Base-by-base conservation (phyloP, 2,329 filamentous ascomycete genomes). In the Botrytis porri region DNA sequence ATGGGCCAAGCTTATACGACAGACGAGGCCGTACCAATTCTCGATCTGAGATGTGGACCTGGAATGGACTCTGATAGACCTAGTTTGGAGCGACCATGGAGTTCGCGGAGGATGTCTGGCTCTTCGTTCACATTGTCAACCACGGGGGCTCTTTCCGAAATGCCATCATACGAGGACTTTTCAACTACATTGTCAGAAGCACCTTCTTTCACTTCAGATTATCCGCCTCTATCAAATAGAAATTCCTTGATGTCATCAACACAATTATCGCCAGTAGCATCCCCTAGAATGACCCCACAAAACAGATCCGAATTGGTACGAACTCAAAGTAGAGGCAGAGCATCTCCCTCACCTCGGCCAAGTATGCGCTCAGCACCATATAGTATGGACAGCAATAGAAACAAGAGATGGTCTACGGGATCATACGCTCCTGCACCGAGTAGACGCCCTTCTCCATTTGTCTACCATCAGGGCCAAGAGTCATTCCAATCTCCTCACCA, bases 371-470 rank as follows among this genome's bases (percentile, higher is more conserved):
- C 91, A 59, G 90, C 89, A 29, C 92, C 92, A 0, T 94, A 94
- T 82, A 90, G 84, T 69, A 85, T 93, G 69, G 91, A 93, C 63
- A 87, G 86, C 70, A 85, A 85, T 63, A 87, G 90, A 75, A 89
- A 86, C 80, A 93, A 94, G 84, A 86, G 92, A 76, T 94, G 92
- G 92, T 94, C 92, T 32, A 94, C 92, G 5, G 92, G 91, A 22
- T 93, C 90, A 5, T 93, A 91, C 74, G 89, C 87, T 32, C 87
- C 89, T 1, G 81, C 84, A 32, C 84, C 85, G 37, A 88, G 83
- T 78, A 84, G 87, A 72, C 85, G 89, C 45, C 85, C 87, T 39
- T 86, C 89, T 45, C 86, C 90, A 3, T 89, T 90, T 76, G 85
- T 90, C 61, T 90, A 90, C 80, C 87, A 91, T 75, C 86, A 88